Conservation (phyloP, 257 asterid species). For the Cinchona pubescens region DNA sequence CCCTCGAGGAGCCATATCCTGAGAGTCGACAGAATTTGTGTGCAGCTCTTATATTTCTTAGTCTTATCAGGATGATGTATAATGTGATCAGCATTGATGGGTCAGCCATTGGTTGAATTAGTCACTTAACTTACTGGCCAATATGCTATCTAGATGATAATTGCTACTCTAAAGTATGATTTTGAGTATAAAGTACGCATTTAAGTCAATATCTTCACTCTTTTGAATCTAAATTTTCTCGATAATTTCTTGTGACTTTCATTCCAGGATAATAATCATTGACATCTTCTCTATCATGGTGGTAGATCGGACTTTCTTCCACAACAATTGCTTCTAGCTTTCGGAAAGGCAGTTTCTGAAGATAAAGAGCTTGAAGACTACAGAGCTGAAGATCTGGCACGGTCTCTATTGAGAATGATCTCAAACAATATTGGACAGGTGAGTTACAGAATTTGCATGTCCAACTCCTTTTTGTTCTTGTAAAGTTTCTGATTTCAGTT, state of each 20-base stretch:
- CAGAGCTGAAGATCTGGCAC: conserved; percentile 73
- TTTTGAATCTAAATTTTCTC: background rate
- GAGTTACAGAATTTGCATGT: conserved; percentile 14
- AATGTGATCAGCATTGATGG: background rate
- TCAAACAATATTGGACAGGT: conserved; percentile 95
- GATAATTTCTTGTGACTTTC: background rate
- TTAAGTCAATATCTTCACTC: background rate
- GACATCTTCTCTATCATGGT: background rate
- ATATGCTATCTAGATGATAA: background rate
- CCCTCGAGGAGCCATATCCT: background rate
- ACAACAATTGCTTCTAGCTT: conserved; percentile 90
- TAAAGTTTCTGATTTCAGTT: conserved; percentile 9
- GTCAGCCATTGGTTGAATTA: background rate
- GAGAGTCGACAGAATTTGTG: background rate
- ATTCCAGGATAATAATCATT: background rate
- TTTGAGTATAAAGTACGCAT: too few species aligned
- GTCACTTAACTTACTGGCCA: background rate
- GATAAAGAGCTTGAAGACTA: conserved; percentile 69
- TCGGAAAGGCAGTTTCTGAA: conserved; percentile 77
- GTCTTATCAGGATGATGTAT: background rate
- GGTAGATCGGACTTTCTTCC: conserved; percentile 81
- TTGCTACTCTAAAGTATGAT: background rate
- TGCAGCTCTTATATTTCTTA: background rate
- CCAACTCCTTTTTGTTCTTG: background rate
- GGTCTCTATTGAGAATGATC: conserved; percentile 88